Conservation (phyloP, 148 eudicot genomes). For the Amaranthus palmeri region DNA sequence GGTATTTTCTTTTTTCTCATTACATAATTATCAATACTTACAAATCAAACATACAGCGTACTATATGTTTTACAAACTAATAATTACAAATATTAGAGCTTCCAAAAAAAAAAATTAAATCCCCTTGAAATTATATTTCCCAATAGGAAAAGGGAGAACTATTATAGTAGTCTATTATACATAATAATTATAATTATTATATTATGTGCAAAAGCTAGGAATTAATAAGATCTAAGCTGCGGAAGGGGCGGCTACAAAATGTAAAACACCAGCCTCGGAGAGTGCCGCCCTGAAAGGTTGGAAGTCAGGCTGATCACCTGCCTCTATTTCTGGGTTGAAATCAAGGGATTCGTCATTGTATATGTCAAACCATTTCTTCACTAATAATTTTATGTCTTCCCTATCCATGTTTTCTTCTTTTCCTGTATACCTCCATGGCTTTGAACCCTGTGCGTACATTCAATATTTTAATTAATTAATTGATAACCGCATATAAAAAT, state of each 20-base stretch:
- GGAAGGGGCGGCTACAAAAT: slow-evolving; percentile 36
- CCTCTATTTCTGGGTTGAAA: slow-evolving; percentile 13
- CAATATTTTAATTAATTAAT: background rate
- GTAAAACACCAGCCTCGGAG: slow-evolving; percentile 25
- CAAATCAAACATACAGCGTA: too few species aligned
- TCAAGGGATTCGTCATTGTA: slow-evolving; percentile 38
- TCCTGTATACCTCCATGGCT: slow-evolving; percentile 45
- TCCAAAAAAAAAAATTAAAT: too few species aligned
- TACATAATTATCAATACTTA: too few species aligned
- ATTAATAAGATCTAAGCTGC: slow-evolving; percentile 27
- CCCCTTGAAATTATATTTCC: too few species aligned
- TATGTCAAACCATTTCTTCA: slow-evolving; percentile 41
- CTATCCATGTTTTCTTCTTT: slow-evolving; percentile 47
- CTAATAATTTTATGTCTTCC: slow-evolving; percentile 40
- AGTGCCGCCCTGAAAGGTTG: slow-evolving; percentile 28
- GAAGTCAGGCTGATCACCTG: background rate
- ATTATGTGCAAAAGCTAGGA: background rate
- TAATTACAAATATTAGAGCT: too few species aligned
- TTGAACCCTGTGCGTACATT: slow-evolving; percentile 25
- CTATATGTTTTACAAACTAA: too few species aligned
- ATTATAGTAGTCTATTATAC: too few species aligned
- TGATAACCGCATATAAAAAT: background rate
- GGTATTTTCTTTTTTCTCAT: too few species aligned
- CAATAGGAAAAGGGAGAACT: too few species aligned
- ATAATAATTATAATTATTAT: too few species aligned